Evolutionary conservation across 345 rosid species (phyloP), one percentile per base, ranked within the genome.

Genomic region (Leavenworthia alabamica): DNA sequence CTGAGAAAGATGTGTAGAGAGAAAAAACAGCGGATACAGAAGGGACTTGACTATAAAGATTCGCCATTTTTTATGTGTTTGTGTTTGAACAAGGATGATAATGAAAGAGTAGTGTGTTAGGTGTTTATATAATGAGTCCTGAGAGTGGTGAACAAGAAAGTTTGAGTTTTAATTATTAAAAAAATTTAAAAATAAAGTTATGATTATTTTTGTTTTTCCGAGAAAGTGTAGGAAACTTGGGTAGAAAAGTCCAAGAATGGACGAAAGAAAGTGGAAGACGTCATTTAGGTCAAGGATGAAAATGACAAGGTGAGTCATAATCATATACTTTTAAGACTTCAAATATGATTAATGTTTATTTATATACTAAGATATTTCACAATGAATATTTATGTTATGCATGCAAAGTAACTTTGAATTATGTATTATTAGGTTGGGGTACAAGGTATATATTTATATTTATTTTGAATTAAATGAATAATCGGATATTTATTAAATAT

Each of bases 1-100:
- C 68, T 1, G 76, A 66, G 6, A 73, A 65, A 23, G 76, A 66
- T 35, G 76, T 65, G 67, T 73, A 73, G 2, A 67, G 63, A 36
- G 76, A 66, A 58, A 73, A 66, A 3, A 72, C 7, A 2, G 71
- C 60, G 0, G 72, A 66, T 3, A 73, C 76, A 15, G 76, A 66
- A 45, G 76, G 72, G 9, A 73, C 46, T 45, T 72, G 61, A 24
- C n/a, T 66, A 13, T 59, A 60, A 19, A 73, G 45, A 45, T 19
- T 40, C 36, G 63, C 72, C 76, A 73, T 72, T 24, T 39, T 36
- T 54, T 3, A 7, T 3, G 2, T 2, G 2, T 40, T 17, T 3
- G 6, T 3, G 19, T 6, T 8, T 19, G 51, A 41, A 57, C 20
- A 45, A n/a, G 44, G 42, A 67, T 20, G 35, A 50, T 19, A 20